Conservation (phyloP, 2,329 filamentous ascomycete species). For the Fusarium sp. region DNA sequence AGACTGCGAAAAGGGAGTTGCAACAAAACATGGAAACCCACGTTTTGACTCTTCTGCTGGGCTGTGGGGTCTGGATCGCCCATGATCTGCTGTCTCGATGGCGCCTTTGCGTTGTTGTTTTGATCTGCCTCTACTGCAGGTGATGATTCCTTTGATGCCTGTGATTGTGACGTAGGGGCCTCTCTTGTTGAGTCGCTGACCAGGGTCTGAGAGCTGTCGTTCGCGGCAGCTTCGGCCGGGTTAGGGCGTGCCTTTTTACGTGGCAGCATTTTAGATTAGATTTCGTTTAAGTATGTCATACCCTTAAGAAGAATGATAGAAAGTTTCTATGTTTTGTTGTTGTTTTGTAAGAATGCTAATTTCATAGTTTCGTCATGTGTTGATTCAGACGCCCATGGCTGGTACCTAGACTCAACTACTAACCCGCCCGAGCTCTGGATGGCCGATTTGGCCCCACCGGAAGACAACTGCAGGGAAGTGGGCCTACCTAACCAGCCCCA, state of each 20-base stretch:
- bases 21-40: slow-evolving; percentile 5
- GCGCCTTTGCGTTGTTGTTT: slow-evolving; percentile 32
- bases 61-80: slow-evolving; percentile 11
- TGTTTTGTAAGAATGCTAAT: slow-evolving; percentile 26
- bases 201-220: slow-evolving; percentile 27
- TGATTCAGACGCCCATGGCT: slow-evolving; percentile 39
- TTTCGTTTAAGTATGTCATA: slow-evolving; percentile 17
- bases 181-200: slow-evolving; percentile 33
- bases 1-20: background rate
- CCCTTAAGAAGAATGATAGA: slow-evolving; percentile 2
- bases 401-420: slow-evolving; percentile 8
- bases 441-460: slow-evolving; percentile 7
- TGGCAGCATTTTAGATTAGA: slow-evolving; percentile 48
- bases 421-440: slow-evolving; percentile 10
- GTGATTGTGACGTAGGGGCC: slow-evolving; percentile 49
- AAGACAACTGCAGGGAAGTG: slow-evolving; percentile 14
- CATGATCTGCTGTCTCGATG: slow-evolving; percentile 37
- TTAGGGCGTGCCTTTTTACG: slow-evolving; percentile 54
- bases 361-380: slow-evolving; percentile 36
- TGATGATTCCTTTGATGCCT: slow-evolving; percentile 41
- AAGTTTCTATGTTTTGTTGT: slow-evolving; percentile 22
- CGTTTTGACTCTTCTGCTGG: slow-evolving; percentile 34
- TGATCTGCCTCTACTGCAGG: slow-evolving; percentile 36
- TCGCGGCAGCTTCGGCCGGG: slow-evolving; percentile 42
- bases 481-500: slow-evolving; percentile 7